Evolutionary conservation across 1,284 basidiomycete species (phyloP).

Genomic region (Inonotus obliquus): DNA sequence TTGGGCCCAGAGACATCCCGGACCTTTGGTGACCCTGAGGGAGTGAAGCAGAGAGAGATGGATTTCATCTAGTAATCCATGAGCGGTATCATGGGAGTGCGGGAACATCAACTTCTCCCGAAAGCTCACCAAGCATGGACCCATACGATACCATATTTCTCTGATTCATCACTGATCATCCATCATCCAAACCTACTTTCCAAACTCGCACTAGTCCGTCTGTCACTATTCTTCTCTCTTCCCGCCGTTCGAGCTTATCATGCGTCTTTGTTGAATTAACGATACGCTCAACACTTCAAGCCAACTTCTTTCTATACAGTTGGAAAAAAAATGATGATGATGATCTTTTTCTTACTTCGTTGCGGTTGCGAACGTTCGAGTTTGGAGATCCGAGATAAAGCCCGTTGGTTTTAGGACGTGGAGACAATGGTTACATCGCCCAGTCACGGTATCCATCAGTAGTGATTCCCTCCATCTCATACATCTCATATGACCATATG

Average conservation of each 20-base stretch:
- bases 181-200: not conserved
- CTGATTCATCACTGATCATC: not conserved
- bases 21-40: not conserved
- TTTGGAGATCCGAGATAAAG: not conserved
- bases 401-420: too few species aligned
- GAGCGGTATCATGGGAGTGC: not conserved
- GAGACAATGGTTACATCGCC: not conserved
- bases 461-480: not conserved
- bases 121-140: too few species aligned
- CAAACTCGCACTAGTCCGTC: not conserved
- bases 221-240: too few species aligned
- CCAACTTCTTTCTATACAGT: not conserved
- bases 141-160: not conserved
- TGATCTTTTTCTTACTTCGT: not conserved
- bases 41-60: too few species aligned
- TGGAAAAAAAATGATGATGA: not conserved
- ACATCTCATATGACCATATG: too few species aligned
- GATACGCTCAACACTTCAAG: too few species aligned
- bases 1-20: not conserved
- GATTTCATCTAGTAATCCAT: not conserved
- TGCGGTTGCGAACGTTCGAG: not conserved
- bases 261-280: not conserved
- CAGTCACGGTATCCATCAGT: slow-evolving; percentile 2
- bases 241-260: not conserved
- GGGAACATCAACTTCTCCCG: not conserved